Conservation (phyloP, 768 basidiomycete genomes). For the Suillus sp. region DNA sequence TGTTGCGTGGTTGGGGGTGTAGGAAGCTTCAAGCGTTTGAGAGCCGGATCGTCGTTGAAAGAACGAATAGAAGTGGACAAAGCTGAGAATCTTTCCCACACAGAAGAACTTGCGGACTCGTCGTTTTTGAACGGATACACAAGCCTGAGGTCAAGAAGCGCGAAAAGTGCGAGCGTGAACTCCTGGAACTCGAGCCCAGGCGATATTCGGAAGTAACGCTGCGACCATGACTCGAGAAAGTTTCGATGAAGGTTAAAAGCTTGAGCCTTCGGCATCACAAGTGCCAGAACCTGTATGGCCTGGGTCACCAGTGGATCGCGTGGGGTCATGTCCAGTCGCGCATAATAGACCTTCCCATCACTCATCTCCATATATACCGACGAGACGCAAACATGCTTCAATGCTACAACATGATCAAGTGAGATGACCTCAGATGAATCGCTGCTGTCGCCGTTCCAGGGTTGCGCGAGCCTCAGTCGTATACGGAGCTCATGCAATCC, state of each 20-base stretch:
- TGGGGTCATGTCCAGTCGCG: conserved; percentile 57
- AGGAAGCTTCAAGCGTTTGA: conserved; percentile 48
- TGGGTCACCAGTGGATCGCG: conserved; percentile 56
- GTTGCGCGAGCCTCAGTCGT: conserved; percentile 26
- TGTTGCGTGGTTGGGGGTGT: conserved; percentile 28
- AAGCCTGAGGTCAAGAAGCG: conserved; percentile 44
- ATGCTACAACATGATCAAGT: conserved; percentile 40
- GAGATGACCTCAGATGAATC: conserved; percentile 13
- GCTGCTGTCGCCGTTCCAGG: conserved; percentile 7
- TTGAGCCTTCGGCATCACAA: conserved; percentile 55
- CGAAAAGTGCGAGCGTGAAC: conserved; percentile 53
- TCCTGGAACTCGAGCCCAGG: conserved; percentile 58
- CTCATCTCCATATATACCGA: conserved; percentile 55
- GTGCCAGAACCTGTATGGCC: conserved; percentile 63
- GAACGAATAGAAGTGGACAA: conserved; percentile 44
- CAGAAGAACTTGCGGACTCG: conserved; percentile 17
- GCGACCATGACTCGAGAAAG: conserved; percentile 63
- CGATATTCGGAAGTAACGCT: conserved; percentile 41
- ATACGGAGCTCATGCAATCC: conserved; percentile 50
- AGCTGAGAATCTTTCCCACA: conserved; percentile 53
- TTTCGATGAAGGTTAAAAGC: conserved; percentile 56
- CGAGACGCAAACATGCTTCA: conserved; percentile 52
- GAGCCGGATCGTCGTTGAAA: conserved; percentile 61
- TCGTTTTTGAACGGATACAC: conserved; percentile 23
- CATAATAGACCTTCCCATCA: conserved; percentile 48